Evolutionary conservation across 371 early-diverging fungal species (phyloP).

Genomic region (Mycotypha africana): DNA sequence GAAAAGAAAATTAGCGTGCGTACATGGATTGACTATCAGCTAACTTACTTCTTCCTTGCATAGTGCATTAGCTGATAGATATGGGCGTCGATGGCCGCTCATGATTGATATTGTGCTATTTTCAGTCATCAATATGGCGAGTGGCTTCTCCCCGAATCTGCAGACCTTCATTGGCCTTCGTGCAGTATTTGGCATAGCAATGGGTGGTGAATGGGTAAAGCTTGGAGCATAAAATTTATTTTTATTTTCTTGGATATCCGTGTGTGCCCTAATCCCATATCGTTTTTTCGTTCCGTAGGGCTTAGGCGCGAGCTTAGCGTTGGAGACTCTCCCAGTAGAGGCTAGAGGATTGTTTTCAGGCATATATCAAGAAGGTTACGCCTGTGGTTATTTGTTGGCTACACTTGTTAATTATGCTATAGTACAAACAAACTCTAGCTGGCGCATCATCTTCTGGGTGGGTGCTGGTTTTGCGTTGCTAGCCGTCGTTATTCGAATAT

Average conservation of each 20-base stretch:
- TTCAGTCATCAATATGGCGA: constrained; percentile 58
- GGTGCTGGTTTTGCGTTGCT: constrained; percentile 59
- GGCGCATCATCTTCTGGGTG: constrained; percentile 72
- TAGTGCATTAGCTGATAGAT: constrained; percentile 56
- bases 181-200: constrained; percentile 63
- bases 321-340: constrained; percentile 64
- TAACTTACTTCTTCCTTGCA: neutral
- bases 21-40: neutral
- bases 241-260: neutral
- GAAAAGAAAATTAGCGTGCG: too few relatives aligned
- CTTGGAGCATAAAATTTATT: neutral
- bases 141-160: constrained; percentile 62
- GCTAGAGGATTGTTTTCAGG: constrained; percentile 69
- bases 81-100: constrained; percentile 65
- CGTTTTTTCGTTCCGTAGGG: constrained; percentile 34
- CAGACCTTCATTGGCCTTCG: constrained; percentile 41
- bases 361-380: constrained; percentile 69
- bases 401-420: constrained; percentile 55
- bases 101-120: constrained; percentile 62
- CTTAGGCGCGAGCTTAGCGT: constrained; percentile 64
- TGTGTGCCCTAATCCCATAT: too few relatives aligned
- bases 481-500: constrained; percentile 51
- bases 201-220: constrained; percentile 73
- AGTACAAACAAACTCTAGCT: constrained; percentile 38
- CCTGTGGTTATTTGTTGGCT: constrained; percentile 62